These are phyloP conservation scores for Vaccinium darrowii DNA, from an alignment of 148 eudicot species.

Conservation along the genomic window DNA sequence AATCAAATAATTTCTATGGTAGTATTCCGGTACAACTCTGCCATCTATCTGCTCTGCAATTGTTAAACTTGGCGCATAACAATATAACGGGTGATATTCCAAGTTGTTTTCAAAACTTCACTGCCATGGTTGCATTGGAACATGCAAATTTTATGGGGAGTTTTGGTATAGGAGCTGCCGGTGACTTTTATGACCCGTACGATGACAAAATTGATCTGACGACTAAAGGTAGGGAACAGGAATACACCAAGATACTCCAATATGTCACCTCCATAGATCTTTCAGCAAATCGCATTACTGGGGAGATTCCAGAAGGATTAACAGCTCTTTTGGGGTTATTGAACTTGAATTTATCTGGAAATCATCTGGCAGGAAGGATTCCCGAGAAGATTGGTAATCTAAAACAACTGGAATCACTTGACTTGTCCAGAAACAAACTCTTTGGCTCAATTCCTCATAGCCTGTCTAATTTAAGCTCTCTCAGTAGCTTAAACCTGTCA, in stretches of 20 bases:
- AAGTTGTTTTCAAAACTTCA: conserved; percentile 11
- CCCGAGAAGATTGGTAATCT: not conserved
- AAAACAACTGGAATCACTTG: conserved; percentile 3
- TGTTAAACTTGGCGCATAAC: conserved; percentile 14
- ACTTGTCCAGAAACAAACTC: too few relatives aligned
- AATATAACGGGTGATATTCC: conserved; percentile 5
- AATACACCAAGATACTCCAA: not conserved
- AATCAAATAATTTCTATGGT: conserved; percentile 12
- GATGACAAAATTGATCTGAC: not conserved
- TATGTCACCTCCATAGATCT: conserved; percentile 12
- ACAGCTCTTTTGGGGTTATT: not conserved
- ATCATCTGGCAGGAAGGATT: conserved; percentile 12
- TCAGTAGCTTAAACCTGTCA: conserved; percentile 21
- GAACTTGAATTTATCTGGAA: conserved; percentile 14
- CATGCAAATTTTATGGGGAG: not conserved
- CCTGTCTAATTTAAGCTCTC: conserved; percentile 10
- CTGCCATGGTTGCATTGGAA: not conserved
- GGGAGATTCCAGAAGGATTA: conserved; percentile 26
- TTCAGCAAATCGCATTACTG: conserved; percentile 13
- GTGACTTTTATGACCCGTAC: not conserved
- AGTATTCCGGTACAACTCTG: conserved; percentile 9
- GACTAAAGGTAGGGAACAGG: conserved; percentile 15
- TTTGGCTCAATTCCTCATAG: conserved; percentile 23
- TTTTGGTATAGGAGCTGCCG: too few relatives aligned
- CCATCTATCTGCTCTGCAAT: not conserved